These are phyloP conservation scores for Lepraria neglecta DNA, from an alignment of 495 filamentous ascomycete genomes.

Conservation along the genomic window DNA sequence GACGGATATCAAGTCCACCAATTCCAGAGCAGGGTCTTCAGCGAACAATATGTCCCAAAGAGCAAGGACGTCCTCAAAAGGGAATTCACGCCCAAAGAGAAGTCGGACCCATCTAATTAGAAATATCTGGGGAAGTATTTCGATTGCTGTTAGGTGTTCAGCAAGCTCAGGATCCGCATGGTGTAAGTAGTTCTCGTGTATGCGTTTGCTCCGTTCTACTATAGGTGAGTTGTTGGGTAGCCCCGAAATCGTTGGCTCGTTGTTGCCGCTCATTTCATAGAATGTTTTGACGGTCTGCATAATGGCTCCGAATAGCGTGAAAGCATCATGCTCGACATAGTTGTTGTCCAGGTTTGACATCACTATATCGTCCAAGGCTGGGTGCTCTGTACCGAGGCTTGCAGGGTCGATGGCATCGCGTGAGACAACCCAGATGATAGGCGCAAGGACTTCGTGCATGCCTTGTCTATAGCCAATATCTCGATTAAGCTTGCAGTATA, in stretches of 20 bases:
- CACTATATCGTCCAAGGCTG: constrained; percentile 45
- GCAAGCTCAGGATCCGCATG: constrained; percentile 77
- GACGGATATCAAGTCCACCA: constrained; percentile 84
- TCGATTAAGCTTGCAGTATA: constrained; percentile 90
- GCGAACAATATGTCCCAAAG: constrained; percentile 93
- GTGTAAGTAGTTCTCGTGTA: constrained; percentile 73
- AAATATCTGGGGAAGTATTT: constrained; percentile 94
- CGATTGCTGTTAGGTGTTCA: constrained; percentile 71
- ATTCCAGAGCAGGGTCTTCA: constrained; percentile 70
- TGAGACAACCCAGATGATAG: constrained; percentile 81
- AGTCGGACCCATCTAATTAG: constrained; percentile 96
- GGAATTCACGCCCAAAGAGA: constrained; percentile 88
- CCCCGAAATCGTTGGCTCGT: constrained; percentile 22
- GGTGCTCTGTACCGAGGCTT: constrained; percentile 19
- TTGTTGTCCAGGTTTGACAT: constrained; percentile 58
- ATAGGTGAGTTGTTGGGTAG: constrained; percentile 60
- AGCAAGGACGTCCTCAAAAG: constrained; percentile 71
- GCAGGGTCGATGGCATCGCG: constrained; percentile 65
- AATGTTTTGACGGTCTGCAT: constrained; percentile 85
- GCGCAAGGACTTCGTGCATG: constrained; percentile 93
- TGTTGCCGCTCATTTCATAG: constrained; percentile 61
- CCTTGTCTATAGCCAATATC: constrained; percentile 88
- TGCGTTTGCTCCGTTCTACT: constrained; percentile 73
- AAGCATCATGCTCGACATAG: constrained; percentile 86
- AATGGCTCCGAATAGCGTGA: constrained; percentile 71